Percentiles rank a stretch among this genome's conserved stretches.
These are phyloP conservation scores for Eucalyptus tenuipes DNA, from an alignment of 345 rosid species.

Conservation along the genomic window DNA sequence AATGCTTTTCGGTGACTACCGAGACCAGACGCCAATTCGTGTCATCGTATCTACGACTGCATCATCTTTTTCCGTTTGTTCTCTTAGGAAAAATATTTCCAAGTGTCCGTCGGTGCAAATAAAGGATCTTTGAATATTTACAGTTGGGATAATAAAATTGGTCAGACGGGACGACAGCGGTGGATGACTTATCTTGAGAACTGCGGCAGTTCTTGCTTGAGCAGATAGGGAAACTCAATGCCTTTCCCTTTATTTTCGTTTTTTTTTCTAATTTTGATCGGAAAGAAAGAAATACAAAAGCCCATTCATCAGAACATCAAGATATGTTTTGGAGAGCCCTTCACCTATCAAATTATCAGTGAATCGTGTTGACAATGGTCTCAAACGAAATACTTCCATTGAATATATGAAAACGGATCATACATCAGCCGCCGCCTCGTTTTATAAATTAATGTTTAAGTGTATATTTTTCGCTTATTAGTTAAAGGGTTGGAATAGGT, in stretches of 20 bases:
- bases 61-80: neutral
- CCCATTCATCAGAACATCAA: neutral
- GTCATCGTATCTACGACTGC: neutral
- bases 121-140: neutral
- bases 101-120: neutral
- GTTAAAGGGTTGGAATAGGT: neutral
- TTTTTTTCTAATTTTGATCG: neutral
- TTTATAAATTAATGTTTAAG: neutral
- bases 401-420: neutral
- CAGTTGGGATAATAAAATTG: neutral
- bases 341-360: neutral
- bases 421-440: fast-evolving
- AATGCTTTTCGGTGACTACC: neutral
- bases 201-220: neutral
- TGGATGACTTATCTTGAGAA: neutral
- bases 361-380: neutral
- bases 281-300: neutral
- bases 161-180: neutral
- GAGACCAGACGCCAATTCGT: neutral
- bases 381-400: neutral
- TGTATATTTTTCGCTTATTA: fast-evolving
- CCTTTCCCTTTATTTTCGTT: neutral
- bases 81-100: neutral
- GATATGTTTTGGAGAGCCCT: neutral
- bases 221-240: neutral